Evolutionary conservation across 1,139 yeast species (phyloP).

Genomic region (Suhomyces maxii): DNA sequence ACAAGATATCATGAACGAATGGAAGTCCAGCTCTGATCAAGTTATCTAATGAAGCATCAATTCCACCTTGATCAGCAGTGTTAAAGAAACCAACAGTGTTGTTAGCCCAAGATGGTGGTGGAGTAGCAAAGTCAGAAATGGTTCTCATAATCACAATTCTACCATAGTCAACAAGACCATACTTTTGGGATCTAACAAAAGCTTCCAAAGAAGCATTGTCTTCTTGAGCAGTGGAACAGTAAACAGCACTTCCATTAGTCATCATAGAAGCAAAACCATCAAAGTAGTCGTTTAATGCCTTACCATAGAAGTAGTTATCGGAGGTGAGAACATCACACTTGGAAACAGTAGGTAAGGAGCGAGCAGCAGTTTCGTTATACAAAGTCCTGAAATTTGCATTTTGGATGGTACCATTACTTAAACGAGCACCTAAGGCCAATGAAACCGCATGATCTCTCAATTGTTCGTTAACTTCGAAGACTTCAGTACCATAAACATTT

Average conservation of each 20-base stretch:
- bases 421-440: slow-evolving; percentile 47
- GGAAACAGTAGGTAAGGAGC: slow-evolving; percentile 46
- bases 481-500: slow-evolving; percentile 63
- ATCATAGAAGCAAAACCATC: slow-evolving; percentile 47
- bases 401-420: slow-evolving; percentile 46
- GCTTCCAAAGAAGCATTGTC: slow-evolving; percentile 69
- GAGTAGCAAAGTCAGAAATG: slow-evolving; percentile 61
- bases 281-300: slow-evolving; percentile 51
- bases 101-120: slow-evolving; percentile 47
- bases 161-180: slow-evolving; percentile 56
- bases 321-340: slow-evolving; percentile 63
- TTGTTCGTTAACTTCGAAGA: slow-evolving; percentile 60
- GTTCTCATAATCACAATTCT: slow-evolving; percentile 65
- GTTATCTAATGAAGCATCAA: slow-evolving; percentile 49
- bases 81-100: slow-evolving; percentile 53
- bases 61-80: slow-evolving; percentile 54
- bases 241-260: slow-evolving; percentile 60
- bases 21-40: slow-evolving; percentile 58
- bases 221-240: slow-evolving; percentile 68
- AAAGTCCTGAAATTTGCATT: slow-evolving; percentile 48
- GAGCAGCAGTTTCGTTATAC: slow-evolving; percentile 53
- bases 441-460: slow-evolving; percentile 59
- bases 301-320: slow-evolving; percentile 62
- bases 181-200: slow-evolving; percentile 52
- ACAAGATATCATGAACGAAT: slow-evolving; percentile 51